Conservation (phyloP, 306 rosid genomes). For the Myrica gale region DNA sequence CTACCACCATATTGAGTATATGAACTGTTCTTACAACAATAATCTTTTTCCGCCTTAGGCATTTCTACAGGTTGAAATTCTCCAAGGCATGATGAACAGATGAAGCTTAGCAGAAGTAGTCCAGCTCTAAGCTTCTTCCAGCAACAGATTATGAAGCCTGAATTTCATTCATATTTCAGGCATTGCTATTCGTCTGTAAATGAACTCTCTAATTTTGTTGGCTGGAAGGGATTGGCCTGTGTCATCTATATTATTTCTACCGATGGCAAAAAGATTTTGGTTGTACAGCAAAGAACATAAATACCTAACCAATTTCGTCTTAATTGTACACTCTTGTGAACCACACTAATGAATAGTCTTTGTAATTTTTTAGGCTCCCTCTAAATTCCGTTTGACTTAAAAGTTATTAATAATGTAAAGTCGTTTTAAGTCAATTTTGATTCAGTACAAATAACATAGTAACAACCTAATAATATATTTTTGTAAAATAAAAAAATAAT, state of each 20-base stretch:
- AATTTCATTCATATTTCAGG: neutral
- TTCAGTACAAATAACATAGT: no score
- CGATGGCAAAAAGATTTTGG: slow-evolving; percentile 4
- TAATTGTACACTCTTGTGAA: neutral
- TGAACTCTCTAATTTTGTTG: neutral
- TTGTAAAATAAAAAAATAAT: no score
- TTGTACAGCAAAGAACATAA: neutral
- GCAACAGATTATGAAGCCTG: slow-evolving; percentile 1
- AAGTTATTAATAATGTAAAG: no score
- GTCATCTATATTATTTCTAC: neutral
- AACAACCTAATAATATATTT: no score
- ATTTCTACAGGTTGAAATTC: slow-evolving; percentile 9
- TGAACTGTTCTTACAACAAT: neutral
- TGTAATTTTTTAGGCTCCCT: no score
- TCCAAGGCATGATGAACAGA: no score
- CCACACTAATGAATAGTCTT: no score
- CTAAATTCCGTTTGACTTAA: neutral
- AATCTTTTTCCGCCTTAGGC: neutral
- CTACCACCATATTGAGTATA: neutral
- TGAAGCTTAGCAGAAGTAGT: neutral
- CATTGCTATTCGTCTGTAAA: neutral
- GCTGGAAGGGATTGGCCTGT: neutral
- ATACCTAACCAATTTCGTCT: neutral
- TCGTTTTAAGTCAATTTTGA: no score
- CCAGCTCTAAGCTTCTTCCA: neutral